These are phyloP conservation scores for Naegleria lovaniensis DNA, from an alignment of 208 protist genomes.

Conservation along the genomic window DNA sequence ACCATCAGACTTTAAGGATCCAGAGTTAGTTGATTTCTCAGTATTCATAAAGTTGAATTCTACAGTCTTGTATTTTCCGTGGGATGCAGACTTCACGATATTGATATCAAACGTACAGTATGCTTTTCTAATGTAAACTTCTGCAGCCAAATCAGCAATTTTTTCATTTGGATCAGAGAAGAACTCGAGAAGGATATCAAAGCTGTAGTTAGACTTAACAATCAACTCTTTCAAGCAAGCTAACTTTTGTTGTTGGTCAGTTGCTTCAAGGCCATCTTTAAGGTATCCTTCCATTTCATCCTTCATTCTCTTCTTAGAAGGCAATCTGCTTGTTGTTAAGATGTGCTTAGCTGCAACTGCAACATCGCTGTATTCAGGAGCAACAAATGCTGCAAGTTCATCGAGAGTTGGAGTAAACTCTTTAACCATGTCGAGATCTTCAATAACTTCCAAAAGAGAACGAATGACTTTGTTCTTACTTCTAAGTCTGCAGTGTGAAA, in stretches of 20 bases:
- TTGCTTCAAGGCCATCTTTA: not conserved
- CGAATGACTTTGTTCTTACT: constrained; percentile 6
- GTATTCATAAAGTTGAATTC: not conserved
- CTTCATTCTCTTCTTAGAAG: not conserved
- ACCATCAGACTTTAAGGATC: not conserved
- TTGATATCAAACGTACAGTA: constrained; percentile 5
- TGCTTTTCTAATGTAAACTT: constrained; percentile 17
- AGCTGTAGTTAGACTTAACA: not conserved
- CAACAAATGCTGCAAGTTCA: not conserved
- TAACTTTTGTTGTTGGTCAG: not conserved
- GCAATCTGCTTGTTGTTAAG: not conserved
- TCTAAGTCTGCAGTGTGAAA: constrained; percentile 13
- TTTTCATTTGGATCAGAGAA: not conserved
- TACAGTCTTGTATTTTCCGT: not conserved
- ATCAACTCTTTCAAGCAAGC: not conserved
- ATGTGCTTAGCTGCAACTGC: constrained; percentile 15
- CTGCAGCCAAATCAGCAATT: constrained; percentile 7
- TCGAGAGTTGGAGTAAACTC: not conserved
- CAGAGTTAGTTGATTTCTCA: not conserved
- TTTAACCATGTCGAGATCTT: not conserved
- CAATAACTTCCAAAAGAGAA: constrained; percentile 14
- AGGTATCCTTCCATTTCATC: constrained; percentile 16
- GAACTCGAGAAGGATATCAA: not conserved
- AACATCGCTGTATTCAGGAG: not conserved
- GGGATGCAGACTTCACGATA: not conserved